Conservation (phyloP, 164 flowering plant genomes). For the Vitis rotundifolia region DNA sequence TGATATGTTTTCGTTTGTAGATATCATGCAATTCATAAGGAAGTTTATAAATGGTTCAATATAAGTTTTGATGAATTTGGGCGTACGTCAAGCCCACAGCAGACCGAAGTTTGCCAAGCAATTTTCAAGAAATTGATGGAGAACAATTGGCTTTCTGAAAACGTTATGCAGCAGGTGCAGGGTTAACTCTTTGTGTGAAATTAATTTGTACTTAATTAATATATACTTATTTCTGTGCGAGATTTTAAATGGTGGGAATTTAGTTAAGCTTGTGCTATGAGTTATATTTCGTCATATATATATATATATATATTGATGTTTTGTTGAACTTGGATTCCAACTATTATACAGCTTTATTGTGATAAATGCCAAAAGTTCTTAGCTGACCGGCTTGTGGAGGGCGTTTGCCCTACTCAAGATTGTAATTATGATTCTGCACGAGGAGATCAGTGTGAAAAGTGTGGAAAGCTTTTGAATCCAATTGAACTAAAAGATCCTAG, state of each 20-base stretch:
- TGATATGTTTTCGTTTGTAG: conserved; percentile 29
- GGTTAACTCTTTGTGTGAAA: not conserved
- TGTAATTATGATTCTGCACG: conserved; percentile 89
- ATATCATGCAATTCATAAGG: conserved; percentile 83
- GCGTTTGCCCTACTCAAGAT: conserved; percentile 70
- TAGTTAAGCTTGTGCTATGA: no score
- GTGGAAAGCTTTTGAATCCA: conserved; percentile 87
- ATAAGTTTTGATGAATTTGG: conserved; percentile 95
- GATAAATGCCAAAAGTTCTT: conserved; percentile 76
- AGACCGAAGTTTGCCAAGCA: conserved; percentile 89
- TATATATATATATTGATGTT: not conserved
- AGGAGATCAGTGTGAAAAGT: conserved; percentile 96
- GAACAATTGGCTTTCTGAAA: conserved; percentile 86
- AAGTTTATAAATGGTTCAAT: conserved; percentile 86
- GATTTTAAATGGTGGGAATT: no score
- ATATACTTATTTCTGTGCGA: no score
- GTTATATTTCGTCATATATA: not conserved
- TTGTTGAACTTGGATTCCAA: conserved; percentile 9
- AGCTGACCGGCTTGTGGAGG: conserved; percentile 95
- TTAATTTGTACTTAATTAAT: not conserved
- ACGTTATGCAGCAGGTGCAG: conserved; percentile 82
- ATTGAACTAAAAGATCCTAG: conserved; percentile 81
- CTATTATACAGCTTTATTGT: conserved; percentile 71
- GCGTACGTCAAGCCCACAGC: conserved; percentile 86
- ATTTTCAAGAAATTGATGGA: conserved; percentile 77